Base-by-base conservation (phyloP, 768 basidiomycete species). In the Collybia nuda region DNA sequence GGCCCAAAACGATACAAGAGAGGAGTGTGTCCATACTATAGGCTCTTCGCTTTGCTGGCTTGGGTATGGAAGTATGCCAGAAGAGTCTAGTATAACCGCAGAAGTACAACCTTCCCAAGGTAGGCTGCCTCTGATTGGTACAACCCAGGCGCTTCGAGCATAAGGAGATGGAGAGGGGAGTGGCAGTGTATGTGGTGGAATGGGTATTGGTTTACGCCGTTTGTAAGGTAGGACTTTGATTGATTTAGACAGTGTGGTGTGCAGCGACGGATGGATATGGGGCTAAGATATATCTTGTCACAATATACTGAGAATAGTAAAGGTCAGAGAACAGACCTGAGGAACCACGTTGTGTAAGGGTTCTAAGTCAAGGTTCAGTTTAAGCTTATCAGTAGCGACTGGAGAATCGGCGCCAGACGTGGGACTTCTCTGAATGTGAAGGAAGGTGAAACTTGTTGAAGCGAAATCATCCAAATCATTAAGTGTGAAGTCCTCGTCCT, bases 101-200 rank as follows among this genome's bases (percentile, higher is more conserved):
- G 63, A 54, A 8, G 80, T 75, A 42, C 72, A 72, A 24, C 62
- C 64, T 9, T 65, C 62, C 78, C 79, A 85, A 32, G 80, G 80
- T 37, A 77, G 55, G 22, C 52, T 60, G 14, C 84, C 84, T 11
- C 82, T 76, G 5, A 85, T 61, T 36, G 84, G 84, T 32, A 85
- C 71, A 14, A 84, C 57, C 84, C 84, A 85, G 6, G 78, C 76
- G 42, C 65, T 67, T 43, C 81, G 77, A 43, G 70, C 56, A 55
- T 71, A 74, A 22, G 59, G 60, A 22, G 55, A 48, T 17, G 64
- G 56, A 6, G 56, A 42, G 56, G 66, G 60, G 57, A 67, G 36
- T 54, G 63, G 56, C 26, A 57, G 59, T 5, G 52, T 59, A 55
- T 69, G 67, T 21, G 72, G 70, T 19, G 70, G 45, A 40, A 81